Evolutionary conservation across 495 filamentous ascomycete genomes (phyloP).

Genomic region (Usnea hakonensis): DNA sequence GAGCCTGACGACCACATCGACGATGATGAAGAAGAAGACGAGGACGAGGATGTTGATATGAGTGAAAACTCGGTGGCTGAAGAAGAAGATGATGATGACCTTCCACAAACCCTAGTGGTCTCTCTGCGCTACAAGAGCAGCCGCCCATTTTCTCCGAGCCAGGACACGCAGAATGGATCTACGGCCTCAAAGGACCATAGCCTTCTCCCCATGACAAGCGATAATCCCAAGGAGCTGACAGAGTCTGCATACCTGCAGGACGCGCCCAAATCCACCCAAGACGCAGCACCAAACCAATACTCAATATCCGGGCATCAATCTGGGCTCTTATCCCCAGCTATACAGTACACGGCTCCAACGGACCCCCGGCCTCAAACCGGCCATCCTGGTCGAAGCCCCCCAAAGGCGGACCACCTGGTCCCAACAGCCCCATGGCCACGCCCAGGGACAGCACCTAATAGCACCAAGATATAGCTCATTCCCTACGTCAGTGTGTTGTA

Average conservation of each 20-base stretch:
- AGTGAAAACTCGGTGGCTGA: conserved; percentile 27
- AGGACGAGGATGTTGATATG: conserved; percentile 38
- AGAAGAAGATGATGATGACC: conserved; percentile 27
- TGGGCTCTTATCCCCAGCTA: not conserved
- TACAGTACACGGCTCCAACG: not conserved
- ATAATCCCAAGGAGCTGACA: not conserved
- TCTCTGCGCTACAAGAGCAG: conserved; percentile 46
- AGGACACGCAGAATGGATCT: not conserved
- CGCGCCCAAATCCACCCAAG: not conserved
- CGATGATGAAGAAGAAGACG: conserved; percentile 48
- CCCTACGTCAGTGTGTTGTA: not conserved
- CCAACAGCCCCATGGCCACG: not conserved
- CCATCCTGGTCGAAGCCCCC: not conserved
- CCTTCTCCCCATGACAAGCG: not conserved
- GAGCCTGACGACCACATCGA: conserved; percentile 48
- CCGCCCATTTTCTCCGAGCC: not conserved
- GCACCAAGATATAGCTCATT: not conserved
- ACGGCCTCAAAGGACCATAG: not conserved
- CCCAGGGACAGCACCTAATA: not conserved
- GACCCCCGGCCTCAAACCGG: not conserved
- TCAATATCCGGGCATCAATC: not conserved
- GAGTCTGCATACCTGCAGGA: not conserved
- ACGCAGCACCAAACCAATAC: not conserved
- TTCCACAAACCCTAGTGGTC: conserved; percentile 51
- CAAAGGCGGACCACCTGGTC: not conserved